Base-by-base conservation (phyloP, 768 basidiomycete genomes). In the Dentipellis fragilis region DNA sequence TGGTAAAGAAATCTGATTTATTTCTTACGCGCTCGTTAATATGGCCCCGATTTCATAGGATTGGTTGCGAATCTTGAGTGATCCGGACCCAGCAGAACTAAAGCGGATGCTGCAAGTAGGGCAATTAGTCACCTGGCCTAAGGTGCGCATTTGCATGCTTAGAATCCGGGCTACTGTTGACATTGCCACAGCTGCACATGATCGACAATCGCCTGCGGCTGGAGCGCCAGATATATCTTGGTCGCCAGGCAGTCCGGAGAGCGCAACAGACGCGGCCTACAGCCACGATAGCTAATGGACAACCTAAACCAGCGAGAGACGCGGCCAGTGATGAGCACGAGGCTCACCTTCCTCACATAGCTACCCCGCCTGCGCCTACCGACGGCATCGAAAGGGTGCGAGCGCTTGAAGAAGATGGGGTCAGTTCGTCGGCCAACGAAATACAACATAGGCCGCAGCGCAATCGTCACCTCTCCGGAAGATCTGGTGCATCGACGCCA, bases 101-200 rank as follows among this genome's bases (percentile, higher is more conserved):
- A 83, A 80, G 57, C 75, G 92, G 58, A 93, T 97, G 91, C 80
- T 96, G 58, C 73, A 74, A 54, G 88, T 92, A 0, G 96, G 96
- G 10, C 78, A 96, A 70, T 67, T 81, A 10, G 95, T 93, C 29
- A 89, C 96, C n/a, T 99, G 93, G 93, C 95, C 96, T 0, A 97
- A 95, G 74, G 89, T 95, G 60, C 56, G 73, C 51, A 22, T 40
- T 10, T 50, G 7, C 4, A 50, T 17, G 37, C 29, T 23, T 29
- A 23, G 10, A 6, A 14, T 16, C 16, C 14, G 10, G 7, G 39
- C n/a, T 40, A 38, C 5, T 40, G 16, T 55, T 47, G 14, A 58
- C 40, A 14, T n/a, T 17, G 40, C 17, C 10, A 34, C 62, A 94
- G 93, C 71, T 96, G 12, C 92, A 91, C 63, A 97, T 98, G 81